These are phyloP conservation scores for Fusarium sp. DNA, from an alignment of 2,329 filamentous ascomycete genomes.

Conservation along the genomic window DNA sequence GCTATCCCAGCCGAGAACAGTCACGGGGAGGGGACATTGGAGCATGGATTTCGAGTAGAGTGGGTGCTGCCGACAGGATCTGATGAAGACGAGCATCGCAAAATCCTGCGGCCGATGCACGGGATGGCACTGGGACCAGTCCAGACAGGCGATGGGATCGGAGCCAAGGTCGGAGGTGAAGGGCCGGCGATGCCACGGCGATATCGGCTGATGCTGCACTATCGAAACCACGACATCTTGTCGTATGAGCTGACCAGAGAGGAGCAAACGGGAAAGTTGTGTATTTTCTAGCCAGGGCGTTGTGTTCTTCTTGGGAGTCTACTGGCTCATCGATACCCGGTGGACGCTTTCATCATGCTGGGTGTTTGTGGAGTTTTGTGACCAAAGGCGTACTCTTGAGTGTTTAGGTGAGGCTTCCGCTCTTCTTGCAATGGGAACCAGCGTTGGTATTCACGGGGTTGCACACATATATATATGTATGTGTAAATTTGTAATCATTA, in stretches of 20 bases:
- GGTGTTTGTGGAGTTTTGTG: constrained; percentile 20
- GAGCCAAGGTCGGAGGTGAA: constrained; percentile 33
- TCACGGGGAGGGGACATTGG: constrained; percentile 37
- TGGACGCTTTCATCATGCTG: constrained; percentile 11
- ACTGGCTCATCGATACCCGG: constrained; percentile 31
- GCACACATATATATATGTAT: neutral
- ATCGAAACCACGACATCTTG: constrained; percentile 73
- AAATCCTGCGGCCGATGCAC: constrained; percentile 63
- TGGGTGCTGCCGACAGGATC: constrained; percentile 57
- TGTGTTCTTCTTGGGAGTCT: constrained; percentile 18
- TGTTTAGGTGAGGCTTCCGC: neutral
- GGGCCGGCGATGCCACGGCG: constrained; percentile 51
- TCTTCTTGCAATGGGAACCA: constrained; percentile 2
- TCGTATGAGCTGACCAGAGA: constrained; percentile 71
- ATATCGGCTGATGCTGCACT: constrained; percentile 77
- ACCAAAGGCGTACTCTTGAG: neutral
- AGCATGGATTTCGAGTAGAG: constrained; percentile 63
- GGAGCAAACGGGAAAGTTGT: constrained; percentile 49
- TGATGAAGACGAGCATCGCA: constrained; percentile 56
- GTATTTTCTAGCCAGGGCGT: constrained; percentile 46
- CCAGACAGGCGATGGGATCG: constrained; percentile 53
- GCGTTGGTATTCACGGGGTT: neutral
- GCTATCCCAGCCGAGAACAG: constrained; percentile 35
- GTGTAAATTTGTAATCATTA: too few relatives aligned
- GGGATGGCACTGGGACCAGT: constrained; percentile 75